phyloP scores from a whole-genome alignment of 345 rosid species.

The Populus ilicifolia region DNA sequence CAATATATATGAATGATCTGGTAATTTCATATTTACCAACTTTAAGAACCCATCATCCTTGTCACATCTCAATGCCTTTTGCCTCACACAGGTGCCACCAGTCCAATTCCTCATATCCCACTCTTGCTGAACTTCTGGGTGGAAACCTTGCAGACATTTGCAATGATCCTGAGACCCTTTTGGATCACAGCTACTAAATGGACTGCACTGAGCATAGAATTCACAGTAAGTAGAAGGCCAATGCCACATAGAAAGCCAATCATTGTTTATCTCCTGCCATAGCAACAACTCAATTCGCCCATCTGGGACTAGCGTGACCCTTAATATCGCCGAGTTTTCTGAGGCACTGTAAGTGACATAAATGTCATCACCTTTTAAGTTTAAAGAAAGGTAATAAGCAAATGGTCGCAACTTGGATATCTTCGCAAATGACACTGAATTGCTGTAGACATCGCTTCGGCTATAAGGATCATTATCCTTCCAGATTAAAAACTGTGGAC shows the following conservation, averaged over 20 bases:
- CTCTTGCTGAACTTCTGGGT: conserved; percentile 1
- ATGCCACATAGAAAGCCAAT: neutral
- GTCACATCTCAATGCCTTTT: neutral
- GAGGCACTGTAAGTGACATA: neutral
- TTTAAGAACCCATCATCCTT: neutral
- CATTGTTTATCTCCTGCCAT: neutral
- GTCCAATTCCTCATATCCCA: conserved; percentile 5
- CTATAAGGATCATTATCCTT: neutral
- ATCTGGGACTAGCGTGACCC: neutral
- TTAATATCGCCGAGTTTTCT: neutral
- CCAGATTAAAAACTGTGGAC: neutral
- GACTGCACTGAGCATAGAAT: neutral
- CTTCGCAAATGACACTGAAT: neutral
- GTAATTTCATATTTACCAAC: conserved; percentile 1
- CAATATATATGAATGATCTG: neutral
- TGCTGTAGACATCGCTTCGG: neutral
- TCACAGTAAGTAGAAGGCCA: neutral
- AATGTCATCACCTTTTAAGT: neutral
- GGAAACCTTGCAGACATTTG: conserved; percentile 12
- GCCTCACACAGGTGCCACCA: conserved; percentile 11
- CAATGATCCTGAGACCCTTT: neutral
- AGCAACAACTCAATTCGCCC: neutral
- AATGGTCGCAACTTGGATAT: neutral
- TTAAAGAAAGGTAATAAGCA: neutral
- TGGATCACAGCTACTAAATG: neutral